Percentiles rank a stretch among this genome's conserved stretches.
These are phyloP conservation scores for Narthecium ossifragum DNA, from an alignment of 106 monocot species.

Conservation along the genomic window DNA sequence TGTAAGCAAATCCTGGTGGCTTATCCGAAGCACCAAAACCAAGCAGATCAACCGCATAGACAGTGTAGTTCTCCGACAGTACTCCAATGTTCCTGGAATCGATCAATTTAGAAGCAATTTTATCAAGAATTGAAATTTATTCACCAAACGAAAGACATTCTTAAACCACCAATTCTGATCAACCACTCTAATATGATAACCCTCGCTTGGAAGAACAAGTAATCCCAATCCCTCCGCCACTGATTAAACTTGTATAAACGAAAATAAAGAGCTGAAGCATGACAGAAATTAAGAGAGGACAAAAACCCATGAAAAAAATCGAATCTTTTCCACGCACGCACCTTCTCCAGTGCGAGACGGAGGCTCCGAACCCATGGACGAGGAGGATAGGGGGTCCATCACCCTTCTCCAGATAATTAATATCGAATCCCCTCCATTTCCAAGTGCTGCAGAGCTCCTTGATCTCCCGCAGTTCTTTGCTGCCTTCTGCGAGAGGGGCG, in stretches of 20 bases:
- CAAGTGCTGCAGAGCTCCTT: constrained; percentile 37
- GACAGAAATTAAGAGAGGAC: background rate
- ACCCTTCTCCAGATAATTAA: constrained; percentile 69
- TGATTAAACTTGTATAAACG: no score
- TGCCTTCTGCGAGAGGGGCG: constrained; percentile 2
- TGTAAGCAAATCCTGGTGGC: constrained; percentile 78
- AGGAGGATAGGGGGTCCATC: constrained; percentile 70
- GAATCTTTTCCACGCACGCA: constrained; percentile 5
- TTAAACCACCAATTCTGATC: background rate
- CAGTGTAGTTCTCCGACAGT: constrained; percentile 60
- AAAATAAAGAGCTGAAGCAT: background rate
- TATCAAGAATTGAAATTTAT: background rate
- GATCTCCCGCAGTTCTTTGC: constrained; percentile 36
- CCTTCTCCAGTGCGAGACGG: constrained; percentile 86
- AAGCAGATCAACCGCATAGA: constrained; percentile 88
- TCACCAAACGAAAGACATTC: background rate
- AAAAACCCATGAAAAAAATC: background rate
- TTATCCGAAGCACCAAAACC: constrained; percentile 97
- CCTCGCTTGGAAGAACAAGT: background rate
- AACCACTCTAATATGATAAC: background rate
- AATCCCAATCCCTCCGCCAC: background rate
- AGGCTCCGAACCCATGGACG: constrained; percentile 96
- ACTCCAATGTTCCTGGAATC: constrained; percentile 73
- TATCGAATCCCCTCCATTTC: constrained; percentile 61
- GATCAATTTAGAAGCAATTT: background rate